These are phyloP conservation scores for Nitzschia putrida DNA, from an alignment of 108 stramenopile genomes.

Conservation along the genomic window DNA sequence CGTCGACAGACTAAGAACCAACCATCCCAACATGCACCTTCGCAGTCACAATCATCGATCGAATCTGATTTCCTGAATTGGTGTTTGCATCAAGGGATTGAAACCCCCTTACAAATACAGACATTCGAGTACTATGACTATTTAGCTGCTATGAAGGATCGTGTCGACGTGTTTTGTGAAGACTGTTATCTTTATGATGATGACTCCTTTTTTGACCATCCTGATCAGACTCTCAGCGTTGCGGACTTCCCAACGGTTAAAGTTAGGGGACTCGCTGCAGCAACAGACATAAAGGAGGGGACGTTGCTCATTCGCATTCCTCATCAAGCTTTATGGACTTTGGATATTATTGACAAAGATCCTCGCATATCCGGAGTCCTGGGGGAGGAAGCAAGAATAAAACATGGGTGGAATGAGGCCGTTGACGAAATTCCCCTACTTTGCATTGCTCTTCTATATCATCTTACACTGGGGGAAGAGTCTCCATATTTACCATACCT, in stretches of 20 bases:
- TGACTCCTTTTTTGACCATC: constrained; percentile 1
- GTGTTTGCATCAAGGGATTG: not conserved
- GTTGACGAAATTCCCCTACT: constrained; percentile 68
- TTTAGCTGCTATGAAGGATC: constrained; percentile 44
- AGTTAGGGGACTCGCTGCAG: constrained; percentile 75
- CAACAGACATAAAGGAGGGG: constrained; percentile 55
- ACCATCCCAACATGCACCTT: not conserved
- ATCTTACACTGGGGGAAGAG: constrained; percentile 50
- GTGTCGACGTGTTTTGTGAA: constrained; percentile 38
- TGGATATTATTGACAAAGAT: constrained; percentile 80
- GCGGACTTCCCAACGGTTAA: constrained; percentile 36
- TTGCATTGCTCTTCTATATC: constrained; percentile 73
- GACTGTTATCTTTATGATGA: constrained; percentile 43
- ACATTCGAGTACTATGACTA: constrained; percentile 73
- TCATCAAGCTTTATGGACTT: constrained; percentile 59
- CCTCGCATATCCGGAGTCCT: constrained; percentile 58
- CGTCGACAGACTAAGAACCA: not conserved
- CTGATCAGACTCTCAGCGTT: constrained; percentile 9
- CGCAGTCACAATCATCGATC: not conserved
- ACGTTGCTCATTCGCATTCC: constrained; percentile 77
- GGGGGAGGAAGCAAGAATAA: constrained; percentile 54
- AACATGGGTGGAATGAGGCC: constrained; percentile 57
- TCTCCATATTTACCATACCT: constrained; percentile 64
- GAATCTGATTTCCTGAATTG: not conserved
- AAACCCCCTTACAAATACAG: constrained; percentile 49